A percentile compares a stretch with the other conserved stretches of the same genome.
These are phyloP conservation scores for Monilinia fructigena DNA, from an alignment of 2,329 filamentous ascomycete species.

Conservation along the genomic window DNA sequence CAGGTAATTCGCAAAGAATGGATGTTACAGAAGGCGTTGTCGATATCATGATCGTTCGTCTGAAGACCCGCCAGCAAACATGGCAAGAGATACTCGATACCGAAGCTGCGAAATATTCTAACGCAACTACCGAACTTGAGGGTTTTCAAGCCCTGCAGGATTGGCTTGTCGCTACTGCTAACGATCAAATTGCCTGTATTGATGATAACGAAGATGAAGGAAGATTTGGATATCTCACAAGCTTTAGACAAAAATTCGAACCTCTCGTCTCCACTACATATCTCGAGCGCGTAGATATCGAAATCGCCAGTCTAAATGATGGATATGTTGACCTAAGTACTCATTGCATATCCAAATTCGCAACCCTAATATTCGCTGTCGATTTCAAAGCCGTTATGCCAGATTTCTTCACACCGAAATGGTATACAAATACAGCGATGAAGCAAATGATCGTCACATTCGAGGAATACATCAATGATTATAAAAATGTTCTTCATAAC, in stretches of 20 bases:
- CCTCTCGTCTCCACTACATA: conserved; percentile 78
- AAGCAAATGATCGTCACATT: conserved; percentile 93
- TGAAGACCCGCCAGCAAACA: conserved; percentile 76
- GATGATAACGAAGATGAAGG: conserved; percentile 81
- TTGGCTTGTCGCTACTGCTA: conserved; percentile 94
- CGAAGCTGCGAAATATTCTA: conserved; percentile 73
- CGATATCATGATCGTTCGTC: conserved; percentile 88
- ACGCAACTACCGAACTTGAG: conserved; percentile 55
- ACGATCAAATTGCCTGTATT: conserved; percentile 98
- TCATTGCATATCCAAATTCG: conserved; percentile 86
- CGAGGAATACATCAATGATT: conserved; percentile 90
- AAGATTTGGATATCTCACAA: conserved; percentile 77
- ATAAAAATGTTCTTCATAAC: conserved; percentile 78
- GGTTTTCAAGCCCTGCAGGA: conserved; percentile 82
- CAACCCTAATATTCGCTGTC: conserved; percentile 80
- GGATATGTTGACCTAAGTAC: conserved; percentile 94
- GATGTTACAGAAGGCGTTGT: conserved; percentile 95
- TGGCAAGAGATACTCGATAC: conserved; percentile 89
- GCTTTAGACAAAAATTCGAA: conserved; percentile 81
- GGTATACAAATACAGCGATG: conserved; percentile 86
- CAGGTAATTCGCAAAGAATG: conserved; percentile 76
- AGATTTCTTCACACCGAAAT: conserved; percentile 86
- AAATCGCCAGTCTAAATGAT: conserved; percentile 75
- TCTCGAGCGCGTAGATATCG: conserved; percentile 68
- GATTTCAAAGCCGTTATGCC: conserved; percentile 83